Evolutionary conservation across 2,329 filamentous ascomycete species (phyloP).

Genomic region (Samsoniella hepiali): DNA sequence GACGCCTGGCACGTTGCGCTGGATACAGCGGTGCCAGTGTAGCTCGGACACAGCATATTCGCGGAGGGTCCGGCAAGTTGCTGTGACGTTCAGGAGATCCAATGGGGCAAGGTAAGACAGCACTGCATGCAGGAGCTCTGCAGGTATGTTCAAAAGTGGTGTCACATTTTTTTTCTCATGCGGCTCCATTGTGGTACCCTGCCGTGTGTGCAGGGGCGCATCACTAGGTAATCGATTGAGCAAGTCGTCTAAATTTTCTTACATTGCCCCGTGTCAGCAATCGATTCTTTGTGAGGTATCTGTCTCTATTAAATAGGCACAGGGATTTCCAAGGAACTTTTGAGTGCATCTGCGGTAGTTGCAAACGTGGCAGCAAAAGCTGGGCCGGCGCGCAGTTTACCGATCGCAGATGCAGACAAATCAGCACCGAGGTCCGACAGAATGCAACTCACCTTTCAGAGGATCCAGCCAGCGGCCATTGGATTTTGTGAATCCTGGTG

Average conservation of each 20-base stretch:
- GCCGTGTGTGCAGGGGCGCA: conserved; percentile 10
- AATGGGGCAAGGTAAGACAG: conserved; percentile 61
- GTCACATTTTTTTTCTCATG: conserved; percentile 16
- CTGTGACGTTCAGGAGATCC: conserved; percentile 59
- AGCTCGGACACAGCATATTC: conserved; percentile 61
- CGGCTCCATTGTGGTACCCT: conserved; percentile 10
- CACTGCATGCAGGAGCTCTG: conserved; percentile 73
- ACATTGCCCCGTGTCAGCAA: conserved; percentile 11
- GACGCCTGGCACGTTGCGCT: conserved; percentile 60
- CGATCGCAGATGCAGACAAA: background rate
- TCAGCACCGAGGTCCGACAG: background rate
- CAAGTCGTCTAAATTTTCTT: conserved; percentile 15
- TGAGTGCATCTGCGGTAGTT: background rate
- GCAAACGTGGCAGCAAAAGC: background rate
- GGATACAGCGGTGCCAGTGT: conserved; percentile 69
- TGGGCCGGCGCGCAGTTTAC: background rate
- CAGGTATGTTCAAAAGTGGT: conserved; percentile 57
- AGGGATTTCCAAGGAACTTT: background rate
- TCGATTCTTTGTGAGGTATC: background rate
- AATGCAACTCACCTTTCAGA: conserved; percentile 8
- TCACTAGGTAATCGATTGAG: conserved; percentile 11
- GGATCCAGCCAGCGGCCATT: conserved; percentile 18
- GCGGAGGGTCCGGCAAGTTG: conserved; percentile 60
- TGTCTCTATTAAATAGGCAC: background rate
- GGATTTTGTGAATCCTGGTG: conserved; percentile 14